A percentile compares a stretch with the other conserved stretches of the same genome.
Conservation (phyloP, 495 filamentous ascomycete genomes). For the Margaritispora aquatica region DNA sequence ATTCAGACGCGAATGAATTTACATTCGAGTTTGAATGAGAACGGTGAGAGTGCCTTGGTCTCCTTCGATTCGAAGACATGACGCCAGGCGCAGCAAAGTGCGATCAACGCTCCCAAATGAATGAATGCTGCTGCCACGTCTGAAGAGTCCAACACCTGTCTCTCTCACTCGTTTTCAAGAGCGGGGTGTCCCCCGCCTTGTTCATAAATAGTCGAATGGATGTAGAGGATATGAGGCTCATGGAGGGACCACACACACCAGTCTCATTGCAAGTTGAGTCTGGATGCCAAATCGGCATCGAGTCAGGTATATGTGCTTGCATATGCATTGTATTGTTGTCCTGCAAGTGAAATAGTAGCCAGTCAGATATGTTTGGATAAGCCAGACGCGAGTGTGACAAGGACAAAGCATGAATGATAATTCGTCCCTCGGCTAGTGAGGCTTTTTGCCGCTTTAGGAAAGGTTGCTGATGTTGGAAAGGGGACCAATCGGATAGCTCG, state of each 20-base stretch:
- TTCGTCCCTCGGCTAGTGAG: neutral
- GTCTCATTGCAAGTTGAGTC: too few relatives aligned
- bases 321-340: neutral
- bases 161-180: neutral
- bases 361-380: too few relatives aligned
- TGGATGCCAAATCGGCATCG: too few relatives aligned
- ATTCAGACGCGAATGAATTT: too few relatives aligned
- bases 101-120: neutral
- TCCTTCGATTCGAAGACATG: constrained; percentile 1
- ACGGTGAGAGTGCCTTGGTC: neutral
- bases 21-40: too few relatives aligned
- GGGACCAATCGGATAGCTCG: neutral
- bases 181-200: neutral
- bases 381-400: too few relatives aligned
- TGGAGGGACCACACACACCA: neutral
- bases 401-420: too few relatives aligned
- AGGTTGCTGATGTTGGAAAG: neutral
- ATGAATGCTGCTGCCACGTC: neutral
- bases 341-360: neutral
- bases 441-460: neutral
- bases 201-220: neutral
- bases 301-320: neutral
- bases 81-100: neutral
- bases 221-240: neutral
- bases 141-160: neutral